Percentiles rank a stretch among this genome's conserved stretches.
phyloP scores from a whole-genome alignment of 495 filamentous ascomycete species.

The Podospora conica region DNA sequence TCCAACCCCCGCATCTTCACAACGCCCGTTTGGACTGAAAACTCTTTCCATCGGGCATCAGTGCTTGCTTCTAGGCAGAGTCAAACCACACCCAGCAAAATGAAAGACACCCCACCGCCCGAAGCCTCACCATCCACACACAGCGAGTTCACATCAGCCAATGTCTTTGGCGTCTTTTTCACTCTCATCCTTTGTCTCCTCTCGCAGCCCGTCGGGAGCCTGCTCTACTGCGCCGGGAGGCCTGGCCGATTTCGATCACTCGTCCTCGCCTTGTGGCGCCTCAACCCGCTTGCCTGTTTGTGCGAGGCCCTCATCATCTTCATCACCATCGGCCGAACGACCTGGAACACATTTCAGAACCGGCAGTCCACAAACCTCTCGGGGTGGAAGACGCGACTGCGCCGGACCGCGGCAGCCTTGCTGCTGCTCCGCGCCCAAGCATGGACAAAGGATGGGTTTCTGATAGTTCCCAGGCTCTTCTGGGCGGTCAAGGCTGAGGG shows the following conservation, averaged over 20 bases:
- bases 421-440: background rate
- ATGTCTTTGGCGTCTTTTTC: background rate
- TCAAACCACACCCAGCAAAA: background rate
- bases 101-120: background rate
- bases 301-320: background rate
- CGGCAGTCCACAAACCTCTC: background rate
- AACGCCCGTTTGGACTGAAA: background rate
- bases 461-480: background rate
- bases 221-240: background rate
- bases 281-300: background rate
- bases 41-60: background rate
- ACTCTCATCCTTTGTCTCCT: background rate
- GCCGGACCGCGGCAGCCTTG: background rate
- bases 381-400: background rate
- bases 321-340: background rate
- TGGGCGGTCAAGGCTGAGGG: background rate
- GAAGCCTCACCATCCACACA: background rate
- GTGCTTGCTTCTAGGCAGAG: background rate
- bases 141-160: background rate
- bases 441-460: background rate
- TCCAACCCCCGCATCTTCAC: background rate
- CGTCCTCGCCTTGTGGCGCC: background rate
- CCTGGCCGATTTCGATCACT: background rate
- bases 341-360: background rate
- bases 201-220: background rate